Evolutionary conservation across 2,329 filamentous ascomycete species (phyloP).

Genomic region (Ceratocystis destructans): DNA sequence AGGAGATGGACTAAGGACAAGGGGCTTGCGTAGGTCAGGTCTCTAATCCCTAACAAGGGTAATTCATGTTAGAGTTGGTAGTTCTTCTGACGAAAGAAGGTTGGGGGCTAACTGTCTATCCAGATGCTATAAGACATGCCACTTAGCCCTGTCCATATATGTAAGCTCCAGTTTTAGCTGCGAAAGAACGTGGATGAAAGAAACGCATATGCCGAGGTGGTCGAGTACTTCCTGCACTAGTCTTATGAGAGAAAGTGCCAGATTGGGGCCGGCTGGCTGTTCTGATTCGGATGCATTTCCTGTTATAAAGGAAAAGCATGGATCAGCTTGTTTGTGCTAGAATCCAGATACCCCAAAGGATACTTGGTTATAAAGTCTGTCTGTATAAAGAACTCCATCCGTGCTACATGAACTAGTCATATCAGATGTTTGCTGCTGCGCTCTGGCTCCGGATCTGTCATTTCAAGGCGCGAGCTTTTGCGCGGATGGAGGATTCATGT

Average conservation of each 20-base stretch:
- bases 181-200: no score
- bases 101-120: no score
- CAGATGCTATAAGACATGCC: no score
- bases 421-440: neutral
- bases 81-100: no score
- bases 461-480: neutral
- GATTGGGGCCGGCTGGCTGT: constrained; percentile 27
- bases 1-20: no score
- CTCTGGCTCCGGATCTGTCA: neutral
- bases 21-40: no score
- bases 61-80: no score
- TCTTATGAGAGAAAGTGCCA: constrained; percentile 32
- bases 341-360: constrained; percentile 11
- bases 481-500: neutral
- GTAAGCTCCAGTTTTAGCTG: no score
- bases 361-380: constrained; percentile 20
- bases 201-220: constrained; percentile 27
- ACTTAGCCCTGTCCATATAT: no score
- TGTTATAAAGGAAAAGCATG: constrained; percentile 46
- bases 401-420: constrained; percentile 16
- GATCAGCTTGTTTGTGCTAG: constrained; percentile 41
- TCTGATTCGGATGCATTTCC: constrained; percentile 39
- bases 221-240: constrained; percentile 34
- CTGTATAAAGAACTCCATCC: constrained; percentile 29
- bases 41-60: no score